A percentile compares a stretch with the other conserved stretches of the same genome.
Conservation (phyloP, 2,329 filamentous ascomycete species). For the Exophiala calicioides region DNA sequence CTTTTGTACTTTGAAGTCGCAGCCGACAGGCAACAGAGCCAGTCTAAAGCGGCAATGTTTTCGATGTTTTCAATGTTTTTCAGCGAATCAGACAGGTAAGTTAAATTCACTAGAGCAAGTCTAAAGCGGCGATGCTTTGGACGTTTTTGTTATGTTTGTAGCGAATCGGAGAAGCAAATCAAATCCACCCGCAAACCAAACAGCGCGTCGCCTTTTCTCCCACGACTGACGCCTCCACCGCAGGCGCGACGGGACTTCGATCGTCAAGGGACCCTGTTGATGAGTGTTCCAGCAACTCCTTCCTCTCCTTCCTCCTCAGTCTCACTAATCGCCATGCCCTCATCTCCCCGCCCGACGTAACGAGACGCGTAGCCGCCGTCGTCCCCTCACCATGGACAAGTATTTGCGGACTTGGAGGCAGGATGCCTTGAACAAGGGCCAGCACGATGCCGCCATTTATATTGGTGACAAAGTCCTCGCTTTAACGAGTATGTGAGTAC, state of each 20-base stretch:
- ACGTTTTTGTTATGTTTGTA: background rate
- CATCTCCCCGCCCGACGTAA: background rate
- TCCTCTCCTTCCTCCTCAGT: background rate
- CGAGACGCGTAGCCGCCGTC: slow-evolving; percentile 1
- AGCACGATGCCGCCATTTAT: slow-evolving; percentile 95
- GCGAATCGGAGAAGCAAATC: background rate
- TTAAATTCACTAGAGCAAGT: too few relatives aligned
- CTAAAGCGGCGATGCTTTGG: too few relatives aligned
- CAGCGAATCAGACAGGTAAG: too few relatives aligned
- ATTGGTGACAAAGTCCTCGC: slow-evolving; percentile 96
- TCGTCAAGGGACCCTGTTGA: too few relatives aligned
- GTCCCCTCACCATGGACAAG: slow-evolving; percentile 68
- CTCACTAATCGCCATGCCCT: background rate
- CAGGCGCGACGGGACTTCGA: background rate
- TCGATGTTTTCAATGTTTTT: too few relatives aligned
- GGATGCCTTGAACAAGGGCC: slow-evolving; percentile 91
- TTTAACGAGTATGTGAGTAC: slow-evolving; percentile 70
- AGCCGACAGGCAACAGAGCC: too few relatives aligned
- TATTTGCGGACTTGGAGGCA: slow-evolving; percentile 94
- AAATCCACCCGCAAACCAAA: too few relatives aligned
- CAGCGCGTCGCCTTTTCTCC: slow-evolving; percentile 1
- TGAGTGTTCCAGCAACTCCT: too few relatives aligned
- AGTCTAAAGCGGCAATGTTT: background rate
- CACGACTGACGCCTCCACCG: background rate
- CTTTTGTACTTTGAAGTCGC: background rate